Evolutionary conservation across 2,329 filamentous ascomycete genomes (phyloP), one percentile per base, ranked within the genome.

Genomic region (Colletotrichum sp.): DNA sequence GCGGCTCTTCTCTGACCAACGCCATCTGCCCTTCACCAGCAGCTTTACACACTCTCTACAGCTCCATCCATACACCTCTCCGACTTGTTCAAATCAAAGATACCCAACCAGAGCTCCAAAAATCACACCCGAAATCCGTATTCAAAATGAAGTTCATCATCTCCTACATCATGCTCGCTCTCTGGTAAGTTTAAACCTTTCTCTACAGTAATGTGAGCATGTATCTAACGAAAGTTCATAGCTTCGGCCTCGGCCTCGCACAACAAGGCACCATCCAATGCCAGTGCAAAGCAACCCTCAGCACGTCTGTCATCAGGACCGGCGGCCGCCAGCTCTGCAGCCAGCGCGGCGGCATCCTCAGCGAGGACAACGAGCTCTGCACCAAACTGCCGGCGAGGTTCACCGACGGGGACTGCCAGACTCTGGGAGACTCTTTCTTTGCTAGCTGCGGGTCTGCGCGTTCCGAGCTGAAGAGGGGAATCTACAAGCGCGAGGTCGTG

Each of bases 261-360:
- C 73, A 75, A 59, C 70, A 73, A 24, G 69, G 57, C 43, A 57
- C 66, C 48, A 75, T 75, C 7, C 73, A 75, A 28, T 75, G 73
- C 59, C 70, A 67, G 13, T 75, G 73, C 43, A 68, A 55, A 30
- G 52, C 73, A 7, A 48, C 66, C 7, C 60, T 75, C 32, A 32
- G 39, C 16, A 65, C 57, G 21, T 48, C 70, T 5, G 73, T 64
- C 18, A 59, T 69, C 43, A 59, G 71, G 26, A 68, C 59, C 32
- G 73, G 70, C 32, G 70, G 73, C 8, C 64, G 30, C 28, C 12
- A 67, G 48, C 70, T 75, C 26, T 75, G 73, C 59, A 48, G 61
- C 21, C 73, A 60, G 39, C 59, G 48, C 10, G 73, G 73, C 43
- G 73, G 73, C 32, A 60, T 69, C 10, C 59, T 75, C 15, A 75